Evolutionary conservation across 2,329 filamentous ascomycete species (phyloP).

Genomic region (Didymella keratinophila): DNA sequence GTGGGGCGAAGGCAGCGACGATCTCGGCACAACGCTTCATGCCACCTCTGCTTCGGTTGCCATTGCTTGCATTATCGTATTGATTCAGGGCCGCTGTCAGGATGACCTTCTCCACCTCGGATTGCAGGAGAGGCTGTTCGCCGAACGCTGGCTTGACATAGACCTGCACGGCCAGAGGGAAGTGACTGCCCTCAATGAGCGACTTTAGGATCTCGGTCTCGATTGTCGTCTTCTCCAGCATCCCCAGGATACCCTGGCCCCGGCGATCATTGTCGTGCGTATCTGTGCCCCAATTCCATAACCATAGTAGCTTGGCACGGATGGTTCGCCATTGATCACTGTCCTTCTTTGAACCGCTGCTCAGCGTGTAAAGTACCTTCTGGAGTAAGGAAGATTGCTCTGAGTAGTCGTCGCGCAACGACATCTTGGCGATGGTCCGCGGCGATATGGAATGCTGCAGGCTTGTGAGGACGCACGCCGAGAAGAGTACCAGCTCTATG

Average conservation of each 20-base stretch:
- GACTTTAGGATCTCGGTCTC: constrained; percentile 76
- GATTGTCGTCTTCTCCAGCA: constrained; percentile 66
- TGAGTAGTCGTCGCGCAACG: constrained; percentile 67
- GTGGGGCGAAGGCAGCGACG: constrained; percentile 68
- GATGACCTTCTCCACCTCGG: constrained; percentile 67
- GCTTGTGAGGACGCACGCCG: constrained; percentile 54
- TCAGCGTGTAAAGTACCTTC: constrained; percentile 65
- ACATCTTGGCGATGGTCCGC: constrained; percentile 63
- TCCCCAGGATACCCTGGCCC: constrained; percentile 63
- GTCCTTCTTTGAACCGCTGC: constrained; percentile 64
- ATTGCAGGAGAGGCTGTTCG: constrained; percentile 59
- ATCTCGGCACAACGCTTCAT: constrained; percentile 73
- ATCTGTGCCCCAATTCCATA: constrained; percentile 73
- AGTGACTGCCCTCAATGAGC: constrained; percentile 70
- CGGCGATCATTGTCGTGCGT: constrained; percentile 48
- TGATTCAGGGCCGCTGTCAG: constrained; percentile 70
- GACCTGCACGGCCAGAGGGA: constrained; percentile 63
- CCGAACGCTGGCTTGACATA: constrained; percentile 66
- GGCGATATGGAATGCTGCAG: constrained; percentile 54
- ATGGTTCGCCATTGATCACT: constrained; percentile 61
- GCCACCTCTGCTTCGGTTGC: constrained; percentile 76
- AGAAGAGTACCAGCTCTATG: constrained; percentile 67
- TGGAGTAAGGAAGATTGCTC: constrained; percentile 70
- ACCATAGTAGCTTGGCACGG: constrained; percentile 73
- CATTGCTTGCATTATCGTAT: constrained; percentile 84